Percentiles rank a stretch among this genome's conserved stretches.
Conservation (phyloP, 345 rosid genomes). For the Trapa bicornis region DNA sequence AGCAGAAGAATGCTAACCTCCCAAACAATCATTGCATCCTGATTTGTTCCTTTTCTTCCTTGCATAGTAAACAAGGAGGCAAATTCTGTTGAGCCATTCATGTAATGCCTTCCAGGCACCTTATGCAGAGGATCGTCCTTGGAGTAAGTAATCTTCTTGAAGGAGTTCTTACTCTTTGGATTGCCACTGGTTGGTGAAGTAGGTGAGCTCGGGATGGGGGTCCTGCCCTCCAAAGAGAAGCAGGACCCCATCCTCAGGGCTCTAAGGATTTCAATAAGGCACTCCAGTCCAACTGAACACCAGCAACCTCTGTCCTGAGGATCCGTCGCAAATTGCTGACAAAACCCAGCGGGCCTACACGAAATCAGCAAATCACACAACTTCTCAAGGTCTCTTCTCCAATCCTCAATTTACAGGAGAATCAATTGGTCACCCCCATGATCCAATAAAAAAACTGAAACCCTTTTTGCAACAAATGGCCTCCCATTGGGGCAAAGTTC, state of each 20-base stretch:
- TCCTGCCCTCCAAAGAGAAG: constrained; percentile 88
- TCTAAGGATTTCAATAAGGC: constrained; percentile 82
- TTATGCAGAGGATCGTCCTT: constrained; percentile 60
- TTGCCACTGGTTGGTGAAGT: constrained; percentile 46
- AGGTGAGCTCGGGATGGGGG: constrained; percentile 78
- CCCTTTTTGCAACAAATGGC: neutral
- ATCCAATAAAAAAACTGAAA: neutral
- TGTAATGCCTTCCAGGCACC: constrained; percentile 67
- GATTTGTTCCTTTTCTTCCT: constrained; percentile 98
- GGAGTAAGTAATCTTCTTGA: constrained; percentile 42
- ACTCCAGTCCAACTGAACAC: constrained; percentile 83
- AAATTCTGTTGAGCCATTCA: constrained; percentile 71
- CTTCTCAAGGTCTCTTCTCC: neutral
- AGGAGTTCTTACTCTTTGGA: constrained; percentile 57
- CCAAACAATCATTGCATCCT: constrained; percentile 99
- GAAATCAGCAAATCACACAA: neutral
- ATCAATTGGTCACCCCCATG: neutral
- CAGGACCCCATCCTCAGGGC: constrained; percentile 99
- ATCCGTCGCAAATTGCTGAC: constrained; percentile 35
- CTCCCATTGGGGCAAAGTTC: neutral
- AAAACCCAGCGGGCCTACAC: constrained; percentile 3
- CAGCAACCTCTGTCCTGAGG: constrained; percentile 42
- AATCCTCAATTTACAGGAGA: neutral
- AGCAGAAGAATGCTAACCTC: constrained; percentile 47
- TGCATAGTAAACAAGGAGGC: constrained; percentile 84